Evolutionary conservation across 108 stramenopile species (phyloP), one percentile per base, ranked within the genome.

Genomic region (Bacterosira constricta): DNA sequence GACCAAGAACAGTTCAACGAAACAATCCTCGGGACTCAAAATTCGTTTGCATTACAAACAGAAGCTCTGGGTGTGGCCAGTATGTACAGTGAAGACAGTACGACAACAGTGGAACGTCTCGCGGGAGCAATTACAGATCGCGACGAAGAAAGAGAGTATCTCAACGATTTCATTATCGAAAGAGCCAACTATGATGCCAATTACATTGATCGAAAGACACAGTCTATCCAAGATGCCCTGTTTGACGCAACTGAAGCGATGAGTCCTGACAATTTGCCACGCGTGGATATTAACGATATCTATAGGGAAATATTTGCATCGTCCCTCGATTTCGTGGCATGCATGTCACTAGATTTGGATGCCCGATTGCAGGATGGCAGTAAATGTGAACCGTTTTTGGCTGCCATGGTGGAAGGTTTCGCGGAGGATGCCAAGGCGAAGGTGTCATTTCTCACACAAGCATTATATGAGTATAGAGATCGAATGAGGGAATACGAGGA

Each of bases 21-120:
- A 59, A 78, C 77, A 3, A 17, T 79, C 18, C 47, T 74, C 23
- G 68, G 53, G 23, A 71, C 73, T 39, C 73, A 74, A 27, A 79
- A 79, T 75, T 53, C 74, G 26, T 49, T 74, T 29, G 78, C 78
- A 27, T 50, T 79, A 26, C 78, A 75, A 42, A 79, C 78, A 32
- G 78, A 79, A 32, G 78, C 78, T 21, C 60, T 79, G 5, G 56
- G 44, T 27, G 45, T 75, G 25, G 56, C 78, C n/a, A 52, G 44
- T 6, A 27, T 21, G 4, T 79, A 79, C 44, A 66, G 72, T 25
- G 66, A 75, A 37, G 78, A 75, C 46, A 79, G 78, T 42, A 69
- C 45, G 8, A 20, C 35, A 31, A 62, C 73, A 8, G 73, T 79
- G 21, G 25, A 52, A 18, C 39, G 58, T 58, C 78, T 79, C 34